phyloP scores from a whole-genome alignment of 2,329 filamentous ascomycete species.

The Hirsutella minnesotensis region DNA sequence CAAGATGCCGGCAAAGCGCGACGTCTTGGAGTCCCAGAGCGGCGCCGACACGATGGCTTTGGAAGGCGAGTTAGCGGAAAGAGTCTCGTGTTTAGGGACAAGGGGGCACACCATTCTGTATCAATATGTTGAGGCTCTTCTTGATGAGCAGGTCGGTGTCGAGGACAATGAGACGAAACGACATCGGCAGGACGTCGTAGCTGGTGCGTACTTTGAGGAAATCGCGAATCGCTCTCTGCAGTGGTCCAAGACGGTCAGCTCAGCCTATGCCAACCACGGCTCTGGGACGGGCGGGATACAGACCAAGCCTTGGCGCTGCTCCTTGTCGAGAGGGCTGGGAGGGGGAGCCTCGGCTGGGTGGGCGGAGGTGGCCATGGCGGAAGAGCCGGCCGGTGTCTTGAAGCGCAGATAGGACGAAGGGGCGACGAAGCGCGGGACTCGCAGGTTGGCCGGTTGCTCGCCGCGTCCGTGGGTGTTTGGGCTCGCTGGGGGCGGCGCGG shows the following conservation, averaged over 20 bases:
- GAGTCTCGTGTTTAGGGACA: background rate
- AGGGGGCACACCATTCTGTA: slow-evolving; percentile 67
- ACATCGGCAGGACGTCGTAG: slow-evolving; percentile 94
- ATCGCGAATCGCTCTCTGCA: slow-evolving; percentile 77
- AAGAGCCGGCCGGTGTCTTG: slow-evolving; percentile 18
- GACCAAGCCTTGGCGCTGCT: slow-evolving; percentile 70
- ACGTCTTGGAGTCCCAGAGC: slow-evolving; percentile 88
- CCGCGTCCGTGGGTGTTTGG: background rate
- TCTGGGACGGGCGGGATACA: slow-evolving; percentile 11
- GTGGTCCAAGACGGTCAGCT: slow-evolving; percentile 7
- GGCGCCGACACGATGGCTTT: slow-evolving; percentile 93
- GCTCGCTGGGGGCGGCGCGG: background rate
- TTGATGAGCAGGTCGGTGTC: slow-evolving; percentile 92
- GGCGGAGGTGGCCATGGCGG: slow-evolving; percentile 20
- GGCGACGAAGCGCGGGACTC: slow-evolving; percentile 44
- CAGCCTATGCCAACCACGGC: background rate
- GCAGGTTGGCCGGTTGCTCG: slow-evolving; percentile 4
- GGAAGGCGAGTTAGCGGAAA: slow-evolving; percentile 1
- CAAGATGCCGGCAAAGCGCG: slow-evolving; percentile 84
- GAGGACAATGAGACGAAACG: slow-evolving; percentile 89
- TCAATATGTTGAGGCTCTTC: slow-evolving; percentile 90
- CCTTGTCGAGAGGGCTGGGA: slow-evolving; percentile 55
- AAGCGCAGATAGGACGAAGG: slow-evolving; percentile 46
- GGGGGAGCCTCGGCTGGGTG: slow-evolving; percentile 22
- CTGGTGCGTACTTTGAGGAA: slow-evolving; percentile 94